phyloP scores from a whole-genome alignment of 306 rosid genomes.

The Lathyrus oleraceus region DNA sequence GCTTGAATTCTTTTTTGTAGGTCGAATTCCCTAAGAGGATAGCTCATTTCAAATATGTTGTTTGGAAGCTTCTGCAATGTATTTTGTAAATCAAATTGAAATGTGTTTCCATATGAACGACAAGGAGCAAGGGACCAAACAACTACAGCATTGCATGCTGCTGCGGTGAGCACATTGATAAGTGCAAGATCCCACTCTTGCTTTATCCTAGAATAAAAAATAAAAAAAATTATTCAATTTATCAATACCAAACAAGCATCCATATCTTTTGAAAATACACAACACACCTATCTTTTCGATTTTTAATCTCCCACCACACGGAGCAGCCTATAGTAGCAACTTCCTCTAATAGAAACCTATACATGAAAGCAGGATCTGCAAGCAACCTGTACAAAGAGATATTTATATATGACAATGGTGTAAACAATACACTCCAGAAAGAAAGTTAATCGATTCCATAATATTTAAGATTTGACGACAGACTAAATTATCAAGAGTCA shows the following conservation, averaged over 20 bases:
- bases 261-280: slow-evolving; percentile 16
- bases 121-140: slow-evolving; percentile 99
- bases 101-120: slow-evolving; percentile 94
- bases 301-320: slow-evolving; percentile 92
- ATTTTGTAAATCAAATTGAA: slow-evolving; percentile 89
- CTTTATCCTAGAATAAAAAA: slow-evolving; percentile 67
- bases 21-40: slow-evolving; percentile 91
- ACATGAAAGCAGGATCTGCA: slow-evolving; percentile 93
- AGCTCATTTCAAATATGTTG: slow-evolving; percentile 93
- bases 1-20: slow-evolving; percentile 84
- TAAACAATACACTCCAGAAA: neutral
- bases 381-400: slow-evolving; percentile 72
- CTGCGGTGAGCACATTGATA: slow-evolving; percentile 83
- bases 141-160: slow-evolving; percentile 93
- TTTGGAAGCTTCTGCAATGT: slow-evolving; percentile 98
- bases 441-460: slow-evolving; percentile 8
- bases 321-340: slow-evolving; percentile 80
- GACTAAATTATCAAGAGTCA: slow-evolving; percentile 5
- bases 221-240: slow-evolving; percentile 26
- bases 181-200: slow-evolving; percentile 99
- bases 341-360: slow-evolving; percentile 81
- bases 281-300: slow-evolving; percentile 81
- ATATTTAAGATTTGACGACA: slow-evolving; percentile 17
- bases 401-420: slow-evolving; percentile 16
- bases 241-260: slow-evolving; percentile 27